Conservation (phyloP, 352 stramenopile species). For the Phytopythium sindhum region DNA sequence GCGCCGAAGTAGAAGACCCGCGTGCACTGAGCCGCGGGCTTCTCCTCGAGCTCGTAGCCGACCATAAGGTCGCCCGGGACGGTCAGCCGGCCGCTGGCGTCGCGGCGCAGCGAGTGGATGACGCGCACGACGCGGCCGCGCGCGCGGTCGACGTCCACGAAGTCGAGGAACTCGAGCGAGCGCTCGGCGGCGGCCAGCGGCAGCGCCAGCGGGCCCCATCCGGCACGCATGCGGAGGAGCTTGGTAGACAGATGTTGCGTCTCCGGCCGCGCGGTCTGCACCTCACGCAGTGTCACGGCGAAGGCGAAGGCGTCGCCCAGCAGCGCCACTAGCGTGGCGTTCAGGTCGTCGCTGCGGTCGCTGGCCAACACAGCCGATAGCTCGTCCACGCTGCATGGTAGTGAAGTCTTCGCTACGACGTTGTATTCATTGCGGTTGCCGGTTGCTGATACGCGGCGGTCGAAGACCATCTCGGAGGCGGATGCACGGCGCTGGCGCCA, state of each 20-base stretch:
- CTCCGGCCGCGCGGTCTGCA: constrained; percentile 13
- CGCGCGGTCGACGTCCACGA: constrained; percentile 22
- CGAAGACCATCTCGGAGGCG: constrained; percentile 20
- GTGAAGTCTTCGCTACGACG: constrained; percentile 15
- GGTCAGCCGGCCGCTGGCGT: constrained; percentile 20
- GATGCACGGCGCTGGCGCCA: constrained; percentile 28
- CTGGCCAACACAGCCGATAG: constrained; percentile 28
- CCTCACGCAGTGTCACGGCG: constrained; percentile 27
- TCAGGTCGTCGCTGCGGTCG: constrained; percentile 32
- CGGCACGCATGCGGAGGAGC: constrained; percentile 21
- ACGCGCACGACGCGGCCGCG: constrained; percentile 20
- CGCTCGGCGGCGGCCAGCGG: constrained; percentile 25
- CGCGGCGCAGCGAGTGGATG: constrained; percentile 19
- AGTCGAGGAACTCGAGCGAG: constrained; percentile 32
- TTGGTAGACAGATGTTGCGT: constrained; percentile 24
- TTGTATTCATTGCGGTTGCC: constrained; percentile 16
- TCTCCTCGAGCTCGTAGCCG: constrained; percentile 23
- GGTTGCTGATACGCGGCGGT: constrained; percentile 13
- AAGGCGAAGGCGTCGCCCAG: constrained; percentile 30
- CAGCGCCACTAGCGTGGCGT: constrained; percentile 34
- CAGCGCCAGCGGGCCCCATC: constrained; percentile 11
- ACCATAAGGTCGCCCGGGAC: constrained; percentile 22
- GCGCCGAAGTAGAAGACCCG: constrained; percentile 33
- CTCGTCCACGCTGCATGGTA: constrained; percentile 28
- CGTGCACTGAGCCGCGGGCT: constrained; percentile 20